Base-by-base conservation (phyloP, 2,329 filamentous ascomycete species). In the Xenosphaeropsis pyriputrescens region DNA sequence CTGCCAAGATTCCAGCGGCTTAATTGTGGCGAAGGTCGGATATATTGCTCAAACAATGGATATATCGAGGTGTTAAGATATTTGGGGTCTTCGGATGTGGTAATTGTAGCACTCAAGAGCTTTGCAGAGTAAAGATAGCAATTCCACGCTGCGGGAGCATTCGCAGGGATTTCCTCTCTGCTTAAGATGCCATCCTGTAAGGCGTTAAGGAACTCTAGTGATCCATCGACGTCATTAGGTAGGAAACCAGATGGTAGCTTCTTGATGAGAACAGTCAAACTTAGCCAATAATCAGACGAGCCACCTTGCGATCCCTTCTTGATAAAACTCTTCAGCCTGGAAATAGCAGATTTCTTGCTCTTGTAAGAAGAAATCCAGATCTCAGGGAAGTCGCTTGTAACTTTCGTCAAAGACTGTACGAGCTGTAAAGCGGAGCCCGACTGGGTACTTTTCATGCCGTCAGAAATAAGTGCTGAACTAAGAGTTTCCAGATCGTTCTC, bases 271-370 rank as follows among this genome's bases (percentile, higher is more conserved):
- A 65, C 62, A 30, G 69, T 64, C 22, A 93, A 55, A 13, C 70
- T 72, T 18, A 66, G 58, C 91, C 91, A 98, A 52, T 79, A 94
- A 8, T 67, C 70, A 3, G 67, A 60, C 0, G 74, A 64, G 3
- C 81, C 80, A n/a, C 76, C 73, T 50, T 95, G 84, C 0, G 89
- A 93, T 2, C 91, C 89, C 49, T 78, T 83, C 43, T 82, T 77
- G 6, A 96, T 63, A 47, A 93, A 91, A 7, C 75, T 64, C 36
- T 72, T 70, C 4, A 98, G 57, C 16, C 79, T 61, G 4, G 62
- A 61, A 2, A 71, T 46, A 0, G 72, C 64, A 1, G 69, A 59
- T 40, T 68, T 72, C 45, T 74, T 71, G n/a, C 62, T 61, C 12
- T 55, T 61, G 3, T 72, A 42, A 59, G 67, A 41, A 57, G 70